Evolutionary conservation across 2,329 filamentous ascomycete genomes (phyloP).

Genomic region (Hymenoscyphus fructigenus): DNA sequence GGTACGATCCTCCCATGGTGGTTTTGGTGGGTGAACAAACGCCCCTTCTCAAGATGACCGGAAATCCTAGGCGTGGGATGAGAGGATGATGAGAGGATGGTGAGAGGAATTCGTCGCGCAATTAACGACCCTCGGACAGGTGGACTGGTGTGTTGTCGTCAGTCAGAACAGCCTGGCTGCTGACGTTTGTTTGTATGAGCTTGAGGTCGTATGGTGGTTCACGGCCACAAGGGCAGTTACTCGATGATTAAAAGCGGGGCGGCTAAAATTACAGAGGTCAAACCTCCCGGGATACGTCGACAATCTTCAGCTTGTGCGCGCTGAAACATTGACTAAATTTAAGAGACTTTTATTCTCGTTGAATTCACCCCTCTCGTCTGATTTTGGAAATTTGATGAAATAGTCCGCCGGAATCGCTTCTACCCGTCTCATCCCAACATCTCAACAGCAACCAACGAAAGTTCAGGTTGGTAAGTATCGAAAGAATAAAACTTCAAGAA

Average conservation of each 20-base stretch:
- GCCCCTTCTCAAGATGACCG: neutral
- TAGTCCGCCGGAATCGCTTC: too few species aligned
- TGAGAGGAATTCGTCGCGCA: neutral
- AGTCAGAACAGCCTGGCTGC: neutral
- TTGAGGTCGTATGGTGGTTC: neutral
- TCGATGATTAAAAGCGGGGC: neutral
- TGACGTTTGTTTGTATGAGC: neutral
- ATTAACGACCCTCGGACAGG: neutral
- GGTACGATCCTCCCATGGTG: neutral
- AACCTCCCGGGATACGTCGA: too few species aligned
- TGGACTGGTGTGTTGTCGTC: neutral
- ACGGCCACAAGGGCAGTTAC: neutral
- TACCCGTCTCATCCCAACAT: too few species aligned
- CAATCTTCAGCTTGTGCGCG: too few species aligned
- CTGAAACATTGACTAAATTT: too few species aligned
- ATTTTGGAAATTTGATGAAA: too few species aligned
- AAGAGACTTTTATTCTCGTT: too few species aligned
- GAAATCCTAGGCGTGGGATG: neutral
- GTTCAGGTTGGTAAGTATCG: too few species aligned
- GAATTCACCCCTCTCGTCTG: too few species aligned
- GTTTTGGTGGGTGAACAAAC: neutral
- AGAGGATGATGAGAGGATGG: neutral
- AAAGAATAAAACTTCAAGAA: too few species aligned
- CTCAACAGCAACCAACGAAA: too few species aligned
- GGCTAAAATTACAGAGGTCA: neutral